These are phyloP conservation scores for Hordeum pubiflorum DNA, from an alignment of 202 grass and related monocot genomes.

Conservation along the genomic window DNA sequence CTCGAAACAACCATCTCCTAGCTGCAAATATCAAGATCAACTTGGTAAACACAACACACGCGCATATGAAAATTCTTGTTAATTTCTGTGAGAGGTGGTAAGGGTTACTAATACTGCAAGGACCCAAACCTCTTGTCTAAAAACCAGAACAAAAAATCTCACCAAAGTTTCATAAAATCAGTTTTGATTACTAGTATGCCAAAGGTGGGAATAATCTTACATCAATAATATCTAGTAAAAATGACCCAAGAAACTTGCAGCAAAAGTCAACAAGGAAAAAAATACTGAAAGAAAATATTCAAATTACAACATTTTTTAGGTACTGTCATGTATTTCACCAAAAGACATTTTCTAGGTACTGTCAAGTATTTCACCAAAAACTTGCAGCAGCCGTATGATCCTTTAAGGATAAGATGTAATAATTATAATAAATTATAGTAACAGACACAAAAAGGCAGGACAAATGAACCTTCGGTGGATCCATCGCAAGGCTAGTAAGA, in stretches of 20 bases:
- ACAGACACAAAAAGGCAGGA: not conserved
- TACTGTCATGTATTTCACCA: no score
- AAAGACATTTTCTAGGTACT: not conserved
- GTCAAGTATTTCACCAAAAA: not conserved
- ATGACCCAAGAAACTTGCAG: not conserved
- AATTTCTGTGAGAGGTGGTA: not conserved
- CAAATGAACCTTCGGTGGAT: conserved; percentile 51
- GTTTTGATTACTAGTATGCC: no score
- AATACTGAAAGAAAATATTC: not conserved
- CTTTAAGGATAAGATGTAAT: not conserved
- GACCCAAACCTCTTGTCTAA: not conserved
- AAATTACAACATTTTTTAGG: no score
- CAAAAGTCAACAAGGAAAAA: not conserved
- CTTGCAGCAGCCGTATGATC: not conserved
- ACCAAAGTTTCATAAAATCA: not conserved
- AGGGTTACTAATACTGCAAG: not conserved
- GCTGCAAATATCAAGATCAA: conserved; percentile 25
- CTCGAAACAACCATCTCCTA: conserved; percentile 49
- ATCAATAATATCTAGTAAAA: not conserved
- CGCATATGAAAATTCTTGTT: not conserved
- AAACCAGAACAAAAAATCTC: no score
- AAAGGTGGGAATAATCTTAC: no score
- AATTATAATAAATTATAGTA: not conserved
- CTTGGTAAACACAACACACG: not conserved
- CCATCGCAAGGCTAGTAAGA: conserved; percentile 53